These are phyloP conservation scores for Tilletia indica DNA, from an alignment of 1,284 basidiomycete species.

Conservation along the genomic window DNA sequence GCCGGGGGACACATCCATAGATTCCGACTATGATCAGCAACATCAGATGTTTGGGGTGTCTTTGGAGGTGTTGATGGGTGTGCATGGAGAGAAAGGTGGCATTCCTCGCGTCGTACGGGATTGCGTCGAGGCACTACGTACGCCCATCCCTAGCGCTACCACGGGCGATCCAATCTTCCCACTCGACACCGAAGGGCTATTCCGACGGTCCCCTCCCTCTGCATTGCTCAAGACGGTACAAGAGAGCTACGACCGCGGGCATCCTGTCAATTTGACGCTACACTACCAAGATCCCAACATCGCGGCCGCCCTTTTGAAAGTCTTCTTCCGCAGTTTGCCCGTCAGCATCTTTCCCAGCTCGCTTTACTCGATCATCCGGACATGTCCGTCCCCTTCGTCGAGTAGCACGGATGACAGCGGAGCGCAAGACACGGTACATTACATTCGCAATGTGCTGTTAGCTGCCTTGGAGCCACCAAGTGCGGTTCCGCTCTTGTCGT, in stretches of 20 bases:
- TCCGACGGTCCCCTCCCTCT: conserved; percentile 73
- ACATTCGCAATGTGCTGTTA: conserved; percentile 55
- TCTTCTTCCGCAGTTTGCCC: conserved; percentile 75
- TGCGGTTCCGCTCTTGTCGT: conserved; percentile 70
- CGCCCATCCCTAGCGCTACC: conserved; percentile 57
- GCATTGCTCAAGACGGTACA: conserved; percentile 69
- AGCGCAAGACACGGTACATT: conserved; percentile 61
- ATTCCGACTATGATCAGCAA: conserved; percentile 64
- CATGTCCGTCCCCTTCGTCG: conserved; percentile 62
- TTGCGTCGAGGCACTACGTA: conserved; percentile 66
- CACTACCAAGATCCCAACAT: conserved; percentile 77
- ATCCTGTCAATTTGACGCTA: conserved; percentile 71
- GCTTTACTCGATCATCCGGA: conserved; percentile 67
- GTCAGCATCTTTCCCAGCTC: conserved; percentile 70
- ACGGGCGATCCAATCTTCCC: conserved; percentile 57
- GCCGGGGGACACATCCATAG: background rate
- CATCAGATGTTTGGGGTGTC: conserved; percentile 73
- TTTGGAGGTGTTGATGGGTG: conserved; percentile 76
- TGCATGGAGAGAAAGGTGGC: conserved; percentile 70
- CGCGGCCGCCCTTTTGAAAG: conserved; percentile 78
- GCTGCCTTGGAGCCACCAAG: conserved; percentile 67
- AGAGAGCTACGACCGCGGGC: conserved; percentile 78
- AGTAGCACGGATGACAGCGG: conserved; percentile 15
- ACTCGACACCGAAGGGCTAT: conserved; percentile 72
- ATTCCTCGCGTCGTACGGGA: conserved; percentile 76